These are phyloP conservation scores for Leucosporidium yakuticum DNA, from an alignment of 768 basidiomycete genomes.

Conservation along the genomic window DNA sequence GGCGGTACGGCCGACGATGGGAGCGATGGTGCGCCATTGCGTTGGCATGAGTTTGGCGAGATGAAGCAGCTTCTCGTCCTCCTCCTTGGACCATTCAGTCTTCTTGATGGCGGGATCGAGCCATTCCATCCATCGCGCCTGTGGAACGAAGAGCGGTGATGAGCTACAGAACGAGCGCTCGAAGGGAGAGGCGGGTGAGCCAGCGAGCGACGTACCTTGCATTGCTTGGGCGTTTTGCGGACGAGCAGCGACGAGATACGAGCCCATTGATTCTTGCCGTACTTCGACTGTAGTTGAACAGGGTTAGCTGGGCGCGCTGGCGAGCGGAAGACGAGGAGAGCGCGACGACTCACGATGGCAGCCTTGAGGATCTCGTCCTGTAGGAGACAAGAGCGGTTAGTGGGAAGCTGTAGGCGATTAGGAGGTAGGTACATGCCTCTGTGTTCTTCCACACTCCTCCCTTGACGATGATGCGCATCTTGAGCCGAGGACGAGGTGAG, in stretches of 20 bases:
- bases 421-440: constrained; percentile 45
- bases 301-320: neutral
- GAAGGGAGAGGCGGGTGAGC: neutral
- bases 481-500: neutral
- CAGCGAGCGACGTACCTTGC: constrained; percentile 54
- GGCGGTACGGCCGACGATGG: constrained; percentile 94
- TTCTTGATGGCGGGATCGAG: constrained; percentile 98
- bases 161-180: neutral
- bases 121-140: constrained; percentile 97
- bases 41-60: constrained; percentile 99
- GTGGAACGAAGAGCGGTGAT: neutral
- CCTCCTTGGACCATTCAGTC: constrained; percentile 99
- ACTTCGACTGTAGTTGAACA: constrained; percentile 55
- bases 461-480: constrained; percentile 37
- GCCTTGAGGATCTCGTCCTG: constrained; percentile 97
- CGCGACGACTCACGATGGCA: constrained; percentile 56
- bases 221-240: constrained; percentile 98
- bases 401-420: neutral
- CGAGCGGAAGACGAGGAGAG: neutral
- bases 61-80: constrained; percentile 96
- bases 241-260: constrained; percentile 96
- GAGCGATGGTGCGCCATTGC: constrained; percentile 98
- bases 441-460: constrained; percentile 63
- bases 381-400: constrained; percentile 56
- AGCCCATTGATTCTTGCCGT: constrained; percentile 97